Percentiles rank a stretch among this genome's conserved stretches.
These are phyloP conservation scores for Daldinia grandis DNA, from an alignment of 495 filamentous ascomycete genomes.

Conservation along the genomic window DNA sequence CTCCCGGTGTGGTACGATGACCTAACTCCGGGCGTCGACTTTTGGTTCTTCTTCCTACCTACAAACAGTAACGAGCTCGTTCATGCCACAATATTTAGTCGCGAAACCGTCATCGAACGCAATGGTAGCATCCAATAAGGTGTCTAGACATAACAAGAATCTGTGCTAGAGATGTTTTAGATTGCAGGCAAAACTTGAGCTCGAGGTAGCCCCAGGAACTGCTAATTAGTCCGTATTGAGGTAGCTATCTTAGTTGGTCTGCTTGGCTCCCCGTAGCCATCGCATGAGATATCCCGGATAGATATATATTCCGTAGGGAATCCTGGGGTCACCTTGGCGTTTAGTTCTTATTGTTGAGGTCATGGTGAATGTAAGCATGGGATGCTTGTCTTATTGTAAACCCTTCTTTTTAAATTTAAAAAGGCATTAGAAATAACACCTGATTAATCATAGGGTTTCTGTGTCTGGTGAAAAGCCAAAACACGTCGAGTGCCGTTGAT, in stretches of 20 bases:
- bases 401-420: background rate
- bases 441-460: background rate
- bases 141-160: background rate
- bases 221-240: background rate
- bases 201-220: background rate
- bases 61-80: background rate
- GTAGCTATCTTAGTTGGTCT: background rate
- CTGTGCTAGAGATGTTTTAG: background rate
- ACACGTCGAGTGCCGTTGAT: background rate
- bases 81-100: background rate
- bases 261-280: background rate
- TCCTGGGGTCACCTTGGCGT: background rate
- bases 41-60: background rate
- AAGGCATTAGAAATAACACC: background rate
- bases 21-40: background rate
- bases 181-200: background rate
- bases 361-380: background rate
- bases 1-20: background rate
- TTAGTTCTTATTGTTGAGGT: background rate
- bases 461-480: background rate
- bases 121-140: background rate
- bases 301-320: background rate
- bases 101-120: background rate
- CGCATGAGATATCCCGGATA: background rate
- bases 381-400: background rate